Evolutionary conservation across 148 eudicot genomes (phyloP).

Genomic region (Silene uniflora): DNA sequence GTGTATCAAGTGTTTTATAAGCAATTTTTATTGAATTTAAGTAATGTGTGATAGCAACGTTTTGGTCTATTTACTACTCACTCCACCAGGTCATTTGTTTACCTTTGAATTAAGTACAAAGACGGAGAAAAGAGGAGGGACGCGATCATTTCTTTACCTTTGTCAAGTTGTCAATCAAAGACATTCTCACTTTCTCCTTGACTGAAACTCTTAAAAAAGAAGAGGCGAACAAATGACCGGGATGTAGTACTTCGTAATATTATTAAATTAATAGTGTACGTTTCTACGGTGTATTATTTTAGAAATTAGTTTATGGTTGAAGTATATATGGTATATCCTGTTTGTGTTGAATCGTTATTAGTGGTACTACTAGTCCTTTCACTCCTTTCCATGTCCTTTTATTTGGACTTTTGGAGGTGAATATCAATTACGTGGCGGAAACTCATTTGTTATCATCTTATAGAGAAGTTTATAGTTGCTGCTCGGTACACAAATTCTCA

Average conservation of each 20-base stretch:
- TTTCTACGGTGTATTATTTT: background rate
- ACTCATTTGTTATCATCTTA: background rate
- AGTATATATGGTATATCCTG: background rate
- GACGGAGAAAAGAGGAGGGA: too few species aligned
- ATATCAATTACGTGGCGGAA: background rate
- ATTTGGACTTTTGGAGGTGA: background rate
- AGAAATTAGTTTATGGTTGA: background rate
- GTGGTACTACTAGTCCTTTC: background rate
- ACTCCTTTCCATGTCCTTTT: too few species aligned
- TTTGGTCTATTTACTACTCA: background rate
- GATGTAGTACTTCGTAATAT: background rate
- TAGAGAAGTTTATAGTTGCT: too few species aligned
- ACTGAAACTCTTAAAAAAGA: too few species aligned
- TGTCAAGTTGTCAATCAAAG: too few species aligned
- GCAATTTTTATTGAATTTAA: background rate
- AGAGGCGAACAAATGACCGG: too few species aligned
- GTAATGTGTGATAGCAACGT: conserved; percentile 6
- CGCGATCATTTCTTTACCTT: too few species aligned
- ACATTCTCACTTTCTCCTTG: too few species aligned
- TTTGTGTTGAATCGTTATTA: conserved; percentile 1
- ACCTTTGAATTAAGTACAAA: too few species aligned
- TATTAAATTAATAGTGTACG: too few species aligned
- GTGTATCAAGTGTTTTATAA: background rate
- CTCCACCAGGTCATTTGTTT: too few species aligned
- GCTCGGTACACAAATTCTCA: too few species aligned